Evolutionary conservation across 768 basidiomycete genomes (phyloP).

Genomic region (Lyophyllum shimeji): DNA sequence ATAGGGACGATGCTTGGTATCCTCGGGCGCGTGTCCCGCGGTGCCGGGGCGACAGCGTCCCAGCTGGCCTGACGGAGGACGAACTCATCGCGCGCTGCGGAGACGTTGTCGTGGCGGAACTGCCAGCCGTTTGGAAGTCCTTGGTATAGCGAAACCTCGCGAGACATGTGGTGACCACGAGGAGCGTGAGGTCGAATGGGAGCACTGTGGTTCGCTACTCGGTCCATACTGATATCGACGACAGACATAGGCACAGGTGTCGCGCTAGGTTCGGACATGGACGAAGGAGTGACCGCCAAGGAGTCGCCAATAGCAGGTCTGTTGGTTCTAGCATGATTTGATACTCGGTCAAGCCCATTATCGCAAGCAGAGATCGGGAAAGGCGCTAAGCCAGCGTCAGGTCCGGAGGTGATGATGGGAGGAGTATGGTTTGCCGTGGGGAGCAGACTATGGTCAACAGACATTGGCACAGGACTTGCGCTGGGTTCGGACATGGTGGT

Average conservation of each 20-base stretch:
- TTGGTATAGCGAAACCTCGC: conserved; percentile 46
- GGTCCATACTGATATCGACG: conserved; percentile 1
- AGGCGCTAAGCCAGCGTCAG: too few relatives aligned
- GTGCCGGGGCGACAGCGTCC: conserved; percentile 5
- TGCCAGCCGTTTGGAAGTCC: conserved; percentile 52
- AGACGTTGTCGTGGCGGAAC: conserved; percentile 36
- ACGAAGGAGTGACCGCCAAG: neutral
- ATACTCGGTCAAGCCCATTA: too few relatives aligned
- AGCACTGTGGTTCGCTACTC: conserved; percentile 10
- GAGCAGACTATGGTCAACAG: neutral
- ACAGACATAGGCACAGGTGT: neutral
- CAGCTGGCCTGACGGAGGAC: conserved; percentile 4
- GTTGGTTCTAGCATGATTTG: too few relatives aligned
- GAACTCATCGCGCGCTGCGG: conserved; percentile 27
- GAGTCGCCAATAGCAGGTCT: too few relatives aligned
- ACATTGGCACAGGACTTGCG: neutral
- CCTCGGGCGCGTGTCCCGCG: conserved; percentile 27
- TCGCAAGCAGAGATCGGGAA: too few relatives aligned
- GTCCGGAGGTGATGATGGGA: too few relatives aligned
- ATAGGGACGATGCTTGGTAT: conserved; percentile 41
- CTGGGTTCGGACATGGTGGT: neutral
- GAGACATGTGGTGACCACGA: conserved; percentile 35
- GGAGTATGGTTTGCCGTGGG: conserved; percentile 4
- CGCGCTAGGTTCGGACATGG: neutral
- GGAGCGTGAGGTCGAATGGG: conserved; percentile 9